Percentiles rank a stretch among this genome's conserved stretches.
Evolutionary conservation across 1,284 basidiomycete species (phyloP).

Genomic region (Wallemia mellicola): DNA sequence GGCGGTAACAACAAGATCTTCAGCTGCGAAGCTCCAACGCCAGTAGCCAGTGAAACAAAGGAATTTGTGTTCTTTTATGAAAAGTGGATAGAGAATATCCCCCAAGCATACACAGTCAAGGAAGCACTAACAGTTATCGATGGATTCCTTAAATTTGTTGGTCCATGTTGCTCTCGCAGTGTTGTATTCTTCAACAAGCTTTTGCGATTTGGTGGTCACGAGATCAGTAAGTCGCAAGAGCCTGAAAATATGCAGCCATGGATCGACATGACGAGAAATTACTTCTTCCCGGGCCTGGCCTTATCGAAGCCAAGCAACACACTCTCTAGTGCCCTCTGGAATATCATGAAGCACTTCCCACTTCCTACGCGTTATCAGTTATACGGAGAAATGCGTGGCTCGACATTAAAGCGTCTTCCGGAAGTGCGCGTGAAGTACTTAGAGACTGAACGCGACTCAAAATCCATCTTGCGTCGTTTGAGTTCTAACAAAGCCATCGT

Average conservation of each 20-base stretch:
- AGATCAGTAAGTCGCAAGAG: constrained; percentile 14
- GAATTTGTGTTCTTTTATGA: constrained; percentile 1
- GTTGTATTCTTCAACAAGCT: constrained; percentile 31
- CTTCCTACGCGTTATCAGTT: constrained; percentile 53
- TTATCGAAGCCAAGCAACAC: constrained; percentile 59
- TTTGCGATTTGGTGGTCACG: constrained; percentile 25
- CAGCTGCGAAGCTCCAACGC: constrained; percentile 8
- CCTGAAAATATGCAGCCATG: constrained; percentile 22
- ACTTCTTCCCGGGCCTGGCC: constrained; percentile 60
- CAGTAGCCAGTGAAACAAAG: constrained; percentile 13
- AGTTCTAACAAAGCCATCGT: constrained; percentile 10
- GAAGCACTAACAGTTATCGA: constrained; percentile 10
- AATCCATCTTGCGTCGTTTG: constrained; percentile 18
- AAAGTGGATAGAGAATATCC: background rate
- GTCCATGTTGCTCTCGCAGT: constrained; percentile 42
- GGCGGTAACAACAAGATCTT: constrained; percentile 1
- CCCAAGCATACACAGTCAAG: constrained; percentile 10
- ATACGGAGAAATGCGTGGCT: constrained; percentile 82
- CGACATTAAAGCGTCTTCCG: constrained; percentile 19
- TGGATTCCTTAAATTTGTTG: constrained; percentile 26
- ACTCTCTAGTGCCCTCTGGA: constrained; percentile 63
- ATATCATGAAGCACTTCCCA: constrained; percentile 44
- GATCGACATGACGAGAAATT: constrained; percentile 46
- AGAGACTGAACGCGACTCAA: constrained; percentile 25
- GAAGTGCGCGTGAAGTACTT: constrained; percentile 16